Conservation (phyloP, 768 basidiomycete genomes). For the Mycena metata region DNA sequence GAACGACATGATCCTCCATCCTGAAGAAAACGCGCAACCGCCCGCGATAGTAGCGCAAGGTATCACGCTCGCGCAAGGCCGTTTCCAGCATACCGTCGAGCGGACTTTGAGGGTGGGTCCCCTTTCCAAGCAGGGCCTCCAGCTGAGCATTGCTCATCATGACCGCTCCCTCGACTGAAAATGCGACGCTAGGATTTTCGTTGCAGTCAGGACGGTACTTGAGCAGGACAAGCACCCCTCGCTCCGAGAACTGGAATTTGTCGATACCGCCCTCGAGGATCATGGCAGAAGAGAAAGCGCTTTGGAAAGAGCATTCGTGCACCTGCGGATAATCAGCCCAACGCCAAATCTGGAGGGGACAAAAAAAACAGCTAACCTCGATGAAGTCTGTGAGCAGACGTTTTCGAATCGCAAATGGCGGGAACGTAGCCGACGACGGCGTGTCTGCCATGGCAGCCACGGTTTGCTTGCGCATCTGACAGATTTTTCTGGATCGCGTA, state of each 20-base stretch:
- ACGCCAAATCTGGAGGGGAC: background rate
- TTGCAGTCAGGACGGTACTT: constrained; percentile 28
- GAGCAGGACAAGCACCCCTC: constrained; percentile 14
- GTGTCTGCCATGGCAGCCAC: constrained; percentile 11
- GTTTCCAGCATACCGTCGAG: background rate
- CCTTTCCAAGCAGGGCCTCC: background rate
- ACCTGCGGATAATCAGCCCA: background rate
- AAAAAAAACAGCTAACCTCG: constrained; percentile 18
- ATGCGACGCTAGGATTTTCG: constrained; percentile 29
- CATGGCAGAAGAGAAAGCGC: constrained; percentile 21
- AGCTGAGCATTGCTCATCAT: background rate
- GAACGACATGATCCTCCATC: constrained; percentile 25
- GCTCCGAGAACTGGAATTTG: constrained; percentile 11
- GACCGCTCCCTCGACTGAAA: background rate
- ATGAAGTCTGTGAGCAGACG: constrained; percentile 30
- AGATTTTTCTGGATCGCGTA: constrained; percentile 1
- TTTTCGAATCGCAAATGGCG: constrained; percentile 22
- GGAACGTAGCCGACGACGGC: constrained; percentile 24
- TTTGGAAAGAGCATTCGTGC: constrained; percentile 27
- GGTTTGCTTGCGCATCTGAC: constrained; percentile 18
- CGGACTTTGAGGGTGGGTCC: background rate
- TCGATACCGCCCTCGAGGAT: constrained; percentile 27
- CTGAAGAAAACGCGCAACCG: constrained; percentile 20
- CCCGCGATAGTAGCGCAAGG: constrained; percentile 4
- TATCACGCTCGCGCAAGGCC: background rate